Percentiles rank a stretch among this genome's conserved stretches.
Evolutionary conservation across 257 asterid genomes (phyloP).

Genomic region (Capsicum rhomboideum): DNA sequence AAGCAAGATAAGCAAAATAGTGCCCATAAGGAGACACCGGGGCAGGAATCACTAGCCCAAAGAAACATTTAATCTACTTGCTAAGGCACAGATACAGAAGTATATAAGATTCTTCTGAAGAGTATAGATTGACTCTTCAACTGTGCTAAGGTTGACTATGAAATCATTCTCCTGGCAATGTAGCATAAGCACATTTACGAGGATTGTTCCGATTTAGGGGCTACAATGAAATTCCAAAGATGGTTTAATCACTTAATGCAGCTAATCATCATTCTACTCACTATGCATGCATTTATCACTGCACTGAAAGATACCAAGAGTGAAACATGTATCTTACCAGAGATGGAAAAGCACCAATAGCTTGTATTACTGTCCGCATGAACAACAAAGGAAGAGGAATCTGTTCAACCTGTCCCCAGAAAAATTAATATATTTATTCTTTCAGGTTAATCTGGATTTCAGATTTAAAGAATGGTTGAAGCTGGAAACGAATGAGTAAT

Average conservation of each 20-base stretch:
- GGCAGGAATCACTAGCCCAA: not conserved
- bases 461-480: not conserved
- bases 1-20: not conserved
- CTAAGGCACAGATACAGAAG: not conserved
- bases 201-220: not conserved
- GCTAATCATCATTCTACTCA: not conserved
- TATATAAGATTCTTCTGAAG: not conserved
- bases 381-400: constrained; percentile 91
- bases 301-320: not conserved
- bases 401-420: constrained; percentile 86
- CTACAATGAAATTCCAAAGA: not conserved
- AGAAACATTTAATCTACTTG: not conserved
- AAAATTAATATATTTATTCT: not conserved
- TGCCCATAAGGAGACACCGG: not conserved
- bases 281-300: not conserved
- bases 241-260: not conserved
- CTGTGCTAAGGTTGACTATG: not conserved
- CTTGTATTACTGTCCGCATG: constrained; percentile 98
- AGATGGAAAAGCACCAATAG: constrained; percentile 90
- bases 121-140: not conserved
- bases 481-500: not conserved
- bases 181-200: not conserved
- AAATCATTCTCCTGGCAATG: not conserved
- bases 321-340: constrained; percentile 45
- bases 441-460: not conserved